Base-by-base conservation (phyloP, 176 grass and related monocot species). In the Metroxylon sagu region DNA sequence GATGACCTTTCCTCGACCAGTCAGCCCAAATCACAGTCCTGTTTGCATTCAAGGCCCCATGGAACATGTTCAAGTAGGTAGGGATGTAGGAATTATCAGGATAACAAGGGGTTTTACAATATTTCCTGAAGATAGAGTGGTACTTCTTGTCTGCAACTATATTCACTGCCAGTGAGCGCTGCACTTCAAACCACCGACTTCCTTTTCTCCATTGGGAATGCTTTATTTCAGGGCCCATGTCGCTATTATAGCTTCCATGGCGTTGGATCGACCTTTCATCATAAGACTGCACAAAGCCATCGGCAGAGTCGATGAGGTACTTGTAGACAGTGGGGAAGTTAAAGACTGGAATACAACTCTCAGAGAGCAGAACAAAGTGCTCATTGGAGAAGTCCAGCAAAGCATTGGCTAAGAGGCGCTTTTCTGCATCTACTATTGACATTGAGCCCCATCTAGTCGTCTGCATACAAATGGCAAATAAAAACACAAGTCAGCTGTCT, bases 351-450 rank as follows among this genome's bases (percentile, higher is more conserved):
- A 59, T 29, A 16, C 57, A 59, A 26, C 26, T 59, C 25, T 59
- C 57, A 4, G 57, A 59, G 26, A 59, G 57, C 57, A 59, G 57
- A 29, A 59, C 57, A 16, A 59, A 59, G 57, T 15, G 57, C 57
- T 59, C 57, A 15, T 59, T 59, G 4, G 57, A 59, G 23, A 30
- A 59, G 57, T 59, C 57, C 25, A 59, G 57, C 57, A 59, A 28
- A 16, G 57, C 57, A 17, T 59, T 59, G 4, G 57, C 57, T 12
- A 59, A 12, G 26, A 59, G 57, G 4, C 57, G 57, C 26, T 59
- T 59, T 17, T 18, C 3, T 5, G 57, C 57, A 17, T 59, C 57
- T 16, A 59, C 25, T 15, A 59, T 1, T 26, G 57, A 26, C 29
- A 59, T 59, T 2, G 57, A 59, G 1, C 57, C 26, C 57, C 57